These are phyloP conservation scores for Copromyces sp. DNA, from an alignment of 495 filamentous ascomycete species.

Conservation along the genomic window DNA sequence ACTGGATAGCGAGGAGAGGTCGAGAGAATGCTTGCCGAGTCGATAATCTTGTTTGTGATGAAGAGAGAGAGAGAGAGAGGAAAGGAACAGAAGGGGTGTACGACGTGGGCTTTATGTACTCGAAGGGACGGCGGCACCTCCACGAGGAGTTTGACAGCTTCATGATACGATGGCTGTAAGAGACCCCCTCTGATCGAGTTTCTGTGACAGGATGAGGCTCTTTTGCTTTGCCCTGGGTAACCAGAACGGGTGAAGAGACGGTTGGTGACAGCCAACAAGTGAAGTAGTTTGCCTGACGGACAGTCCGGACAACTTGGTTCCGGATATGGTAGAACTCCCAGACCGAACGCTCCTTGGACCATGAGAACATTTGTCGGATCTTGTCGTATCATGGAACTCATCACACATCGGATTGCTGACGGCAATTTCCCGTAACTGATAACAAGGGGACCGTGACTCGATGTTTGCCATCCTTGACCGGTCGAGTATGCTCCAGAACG, in stretches of 20 bases:
- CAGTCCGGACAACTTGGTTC: background rate
- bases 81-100: background rate
- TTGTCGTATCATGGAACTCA: background rate
- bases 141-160: background rate
- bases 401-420: background rate
- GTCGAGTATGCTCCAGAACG: background rate
- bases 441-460: background rate
- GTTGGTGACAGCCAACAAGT: background rate
- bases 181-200: background rate
- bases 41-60: background rate
- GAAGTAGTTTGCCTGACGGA: background rate
- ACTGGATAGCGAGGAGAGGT: background rate
- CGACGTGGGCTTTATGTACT: background rate
- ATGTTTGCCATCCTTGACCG: background rate
- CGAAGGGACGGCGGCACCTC: background rate
- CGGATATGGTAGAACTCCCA: background rate
- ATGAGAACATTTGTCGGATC: background rate
- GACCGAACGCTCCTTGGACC: background rate
- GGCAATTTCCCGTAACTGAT: background rate
- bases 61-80: background rate
- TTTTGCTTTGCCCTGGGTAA: background rate
- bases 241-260: background rate
- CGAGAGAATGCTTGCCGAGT: background rate
- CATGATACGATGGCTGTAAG: background rate
- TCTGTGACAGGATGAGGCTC: background rate